Evolutionary conservation across 164 flowering plant genomes (phyloP), one percentile per base, ranked within the genome.

Genomic region (Magnolia changhungtana): DNA sequence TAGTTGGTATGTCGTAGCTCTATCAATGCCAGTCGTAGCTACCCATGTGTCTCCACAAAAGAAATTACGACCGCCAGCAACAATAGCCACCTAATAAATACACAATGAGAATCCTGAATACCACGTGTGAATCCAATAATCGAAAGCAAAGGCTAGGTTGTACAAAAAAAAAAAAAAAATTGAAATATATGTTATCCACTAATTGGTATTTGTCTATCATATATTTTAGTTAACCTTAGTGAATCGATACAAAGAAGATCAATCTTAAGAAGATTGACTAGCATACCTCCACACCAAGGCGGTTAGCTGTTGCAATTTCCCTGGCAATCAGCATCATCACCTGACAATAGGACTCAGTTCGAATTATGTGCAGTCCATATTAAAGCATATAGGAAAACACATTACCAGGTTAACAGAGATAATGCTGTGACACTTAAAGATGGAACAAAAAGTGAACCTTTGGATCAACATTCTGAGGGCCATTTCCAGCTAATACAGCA

Each of bases 11-110:
- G 99, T 94, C 16, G 93, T 90, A 72, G 86, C 76, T 85, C 98
- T 88, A 80, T 95, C 99, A 31, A 88, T 83, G 76, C 97, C 97
- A 82, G 93, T 90, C 72, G 90, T 84, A 75, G 85, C 79, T 18
- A 92, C 89, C 99, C 98, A 95, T 27, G 97, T 76, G 29, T 93
- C 89, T 78, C 96, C 97, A 82, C 97, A 91, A 85, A 95, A 95
- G 85, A 95, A 91, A 81, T 95, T 95, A 50, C 99, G 89, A 63
- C 97, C 96, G 58, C 99, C 99, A 80, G 93, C 87, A 81, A 95
- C 98, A 82, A 95, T 90, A 20, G 99, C 98, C 67, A 93, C 98
- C 99, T 94, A 76, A 63, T 49, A 72, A 11, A 13, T 21, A 49
- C 51, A 16, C 18, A 68, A 68, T 37, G 16, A 68, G n/a, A 68